Evolutionary conservation across 345 rosid species (phyloP).

Genomic region (Arabis hirsuta): DNA sequence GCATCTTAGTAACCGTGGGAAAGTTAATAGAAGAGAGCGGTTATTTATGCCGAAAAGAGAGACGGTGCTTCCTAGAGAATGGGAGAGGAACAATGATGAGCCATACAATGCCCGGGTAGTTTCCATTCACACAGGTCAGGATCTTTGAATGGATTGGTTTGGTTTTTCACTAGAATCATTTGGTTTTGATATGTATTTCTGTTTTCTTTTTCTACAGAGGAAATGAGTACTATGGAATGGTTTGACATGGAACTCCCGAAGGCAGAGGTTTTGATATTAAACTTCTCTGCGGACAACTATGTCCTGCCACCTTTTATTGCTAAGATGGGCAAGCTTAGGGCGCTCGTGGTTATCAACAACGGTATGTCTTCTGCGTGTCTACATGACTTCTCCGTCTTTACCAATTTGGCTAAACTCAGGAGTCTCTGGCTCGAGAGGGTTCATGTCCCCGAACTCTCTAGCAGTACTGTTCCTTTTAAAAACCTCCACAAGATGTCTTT

Average conservation of each 20-base stretch:
- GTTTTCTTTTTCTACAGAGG: constrained; percentile 47
- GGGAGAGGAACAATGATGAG: constrained; percentile 69
- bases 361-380: constrained; percentile 57
- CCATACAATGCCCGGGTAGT: constrained; percentile 75
- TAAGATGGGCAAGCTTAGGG: constrained; percentile 74
- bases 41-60: constrained; percentile 79
- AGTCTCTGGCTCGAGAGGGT: constrained; percentile 93
- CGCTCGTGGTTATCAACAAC: constrained; percentile 70
- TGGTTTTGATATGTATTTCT: constrained; percentile 6
- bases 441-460: constrained; percentile 53
- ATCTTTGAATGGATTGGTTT: background rate
- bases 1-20: constrained; percentile 56
- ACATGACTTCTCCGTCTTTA: constrained; percentile 56
- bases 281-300: constrained; percentile 63
- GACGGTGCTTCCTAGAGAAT: constrained; percentile 62
- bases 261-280: constrained; percentile 82
- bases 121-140: constrained; percentile 78
- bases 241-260: constrained; percentile 76
- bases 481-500: constrained; percentile 64
- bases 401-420: constrained; percentile 55
- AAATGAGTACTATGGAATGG: constrained; percentile 94
- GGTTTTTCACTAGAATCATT: background rate
- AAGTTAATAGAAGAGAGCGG: constrained; percentile 55
- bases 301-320: constrained; percentile 83
- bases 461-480: constrained; percentile 47